Evolutionary conservation across 345 rosid species (phyloP).

Genomic region (Lepidium aucheri): DNA sequence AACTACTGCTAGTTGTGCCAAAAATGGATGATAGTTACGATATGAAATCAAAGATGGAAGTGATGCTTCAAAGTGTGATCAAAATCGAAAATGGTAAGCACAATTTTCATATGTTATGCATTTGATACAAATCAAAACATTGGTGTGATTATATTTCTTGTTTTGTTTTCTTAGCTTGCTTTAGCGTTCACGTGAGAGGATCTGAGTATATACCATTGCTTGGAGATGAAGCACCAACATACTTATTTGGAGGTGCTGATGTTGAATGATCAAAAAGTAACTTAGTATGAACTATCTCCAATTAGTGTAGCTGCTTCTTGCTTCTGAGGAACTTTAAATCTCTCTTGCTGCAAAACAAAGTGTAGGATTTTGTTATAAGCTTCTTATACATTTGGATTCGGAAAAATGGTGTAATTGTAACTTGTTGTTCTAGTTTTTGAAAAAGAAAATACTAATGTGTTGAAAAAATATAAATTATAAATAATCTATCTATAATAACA

Average conservation of each 20-base stretch:
- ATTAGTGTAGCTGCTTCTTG: not conserved
- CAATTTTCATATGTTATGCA: not conserved
- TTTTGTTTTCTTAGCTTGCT: slow-evolving; percentile 57
- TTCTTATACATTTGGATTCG: not conserved
- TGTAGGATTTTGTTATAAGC: not conserved
- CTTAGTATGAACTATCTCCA: not conserved
- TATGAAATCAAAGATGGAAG: slow-evolving; percentile 89
- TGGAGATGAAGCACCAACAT: slow-evolving; percentile 49
- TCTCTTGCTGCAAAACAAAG: not conserved
- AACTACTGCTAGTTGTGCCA: slow-evolving; percentile 69
- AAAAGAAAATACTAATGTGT: too few relatives aligned
- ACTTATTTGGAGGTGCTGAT: slow-evolving; percentile 43
- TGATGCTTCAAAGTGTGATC: slow-evolving; percentile 84
- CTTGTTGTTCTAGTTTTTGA: too few relatives aligned
- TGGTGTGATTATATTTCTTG: not conserved
- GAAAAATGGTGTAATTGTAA: too few relatives aligned
- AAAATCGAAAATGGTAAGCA: slow-evolving; percentile 83
- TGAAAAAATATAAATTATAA: too few relatives aligned
- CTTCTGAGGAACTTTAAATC: not conserved
- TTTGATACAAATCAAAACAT: not conserved
- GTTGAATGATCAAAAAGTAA: not conserved
- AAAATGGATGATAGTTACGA: slow-evolving; percentile 72
- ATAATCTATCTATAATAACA: too few relatives aligned
- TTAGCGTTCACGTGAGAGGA: slow-evolving; percentile 76
- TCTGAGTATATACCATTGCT: slow-evolving; percentile 63